Conservation (phyloP, 495 filamentous ascomycete genomes). For the Neurospora sp. region DNA sequence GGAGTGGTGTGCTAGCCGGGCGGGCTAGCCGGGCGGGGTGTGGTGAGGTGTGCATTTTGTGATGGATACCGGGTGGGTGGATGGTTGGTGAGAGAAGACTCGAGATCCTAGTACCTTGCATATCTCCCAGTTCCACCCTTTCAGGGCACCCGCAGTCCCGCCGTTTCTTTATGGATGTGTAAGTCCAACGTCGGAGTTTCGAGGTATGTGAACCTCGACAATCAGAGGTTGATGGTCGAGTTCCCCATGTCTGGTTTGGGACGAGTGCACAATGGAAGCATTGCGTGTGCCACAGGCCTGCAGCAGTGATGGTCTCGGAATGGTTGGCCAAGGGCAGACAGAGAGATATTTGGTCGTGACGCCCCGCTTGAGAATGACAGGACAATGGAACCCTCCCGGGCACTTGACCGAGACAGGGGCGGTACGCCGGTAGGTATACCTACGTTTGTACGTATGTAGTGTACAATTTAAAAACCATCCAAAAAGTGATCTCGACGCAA, state of each 20-base stretch:
- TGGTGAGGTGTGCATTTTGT: not conserved
- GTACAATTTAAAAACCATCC: not conserved
- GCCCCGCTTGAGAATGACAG: conserved; percentile 3
- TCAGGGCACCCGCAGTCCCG: not conserved
- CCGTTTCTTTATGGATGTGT: not conserved
- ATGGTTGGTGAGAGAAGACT: not conserved
- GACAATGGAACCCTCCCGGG: not conserved
- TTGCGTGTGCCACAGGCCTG: not conserved
- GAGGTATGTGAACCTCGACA: not conserved
- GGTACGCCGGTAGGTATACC: conserved; percentile 5
- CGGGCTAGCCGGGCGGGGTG: not conserved
- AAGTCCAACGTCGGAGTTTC: not conserved
- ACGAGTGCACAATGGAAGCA: not conserved
- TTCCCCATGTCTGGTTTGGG: not conserved
- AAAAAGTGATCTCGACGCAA: not conserved
- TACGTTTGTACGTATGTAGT: not conserved
- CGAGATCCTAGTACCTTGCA: not conserved
- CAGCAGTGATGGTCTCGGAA: not conserved
- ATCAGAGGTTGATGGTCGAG: not conserved
- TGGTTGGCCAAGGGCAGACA: not conserved
- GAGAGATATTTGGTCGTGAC: conserved; percentile 3
- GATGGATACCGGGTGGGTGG: not conserved
- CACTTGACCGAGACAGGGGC: conserved; percentile 10
- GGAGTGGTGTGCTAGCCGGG: not conserved
- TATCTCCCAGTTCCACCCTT: not conserved